Evolutionary conservation across 345 rosid genomes (phyloP).

Genomic region (Eucalyptus sideroxylon): DNA sequence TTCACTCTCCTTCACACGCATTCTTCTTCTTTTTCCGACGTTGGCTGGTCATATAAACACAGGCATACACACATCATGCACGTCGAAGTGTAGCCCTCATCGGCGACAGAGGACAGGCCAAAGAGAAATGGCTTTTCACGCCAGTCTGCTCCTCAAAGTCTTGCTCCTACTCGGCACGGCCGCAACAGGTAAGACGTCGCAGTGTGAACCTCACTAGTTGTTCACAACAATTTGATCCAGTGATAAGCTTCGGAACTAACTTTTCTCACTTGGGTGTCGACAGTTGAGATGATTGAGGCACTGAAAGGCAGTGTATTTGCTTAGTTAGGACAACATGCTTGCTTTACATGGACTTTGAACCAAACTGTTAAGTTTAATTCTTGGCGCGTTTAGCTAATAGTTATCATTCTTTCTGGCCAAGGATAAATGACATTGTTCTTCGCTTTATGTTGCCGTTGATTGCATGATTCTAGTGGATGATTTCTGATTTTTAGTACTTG

Average conservation of each 20-base stretch:
- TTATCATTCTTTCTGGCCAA: background rate
- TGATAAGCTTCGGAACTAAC: background rate
- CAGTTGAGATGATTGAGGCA: background rate
- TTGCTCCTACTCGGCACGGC: background rate
- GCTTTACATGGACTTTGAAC: background rate
- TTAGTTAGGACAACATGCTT: background rate
- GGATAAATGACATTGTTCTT: background rate
- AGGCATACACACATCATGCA: background rate
- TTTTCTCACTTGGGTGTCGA: background rate
- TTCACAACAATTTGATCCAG: background rate
- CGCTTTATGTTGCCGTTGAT: background rate
- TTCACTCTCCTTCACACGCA: conserved; percentile 14
- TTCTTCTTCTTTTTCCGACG: background rate
- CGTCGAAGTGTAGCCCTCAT: background rate
- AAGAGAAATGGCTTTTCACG: conserved; percentile 1
- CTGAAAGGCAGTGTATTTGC: background rate
- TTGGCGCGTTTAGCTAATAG: background rate
- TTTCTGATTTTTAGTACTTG: background rate
- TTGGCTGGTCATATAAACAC: background rate
- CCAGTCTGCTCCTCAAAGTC: background rate
- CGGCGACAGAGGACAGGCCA: background rate
- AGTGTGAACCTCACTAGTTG: background rate
- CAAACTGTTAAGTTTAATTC: background rate
- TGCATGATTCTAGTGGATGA: background rate
- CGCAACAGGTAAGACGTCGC: background rate